Evolutionary conservation across 2,329 filamentous ascomycete species (phyloP).

Genomic region (Pseudocercospora musae): DNA sequence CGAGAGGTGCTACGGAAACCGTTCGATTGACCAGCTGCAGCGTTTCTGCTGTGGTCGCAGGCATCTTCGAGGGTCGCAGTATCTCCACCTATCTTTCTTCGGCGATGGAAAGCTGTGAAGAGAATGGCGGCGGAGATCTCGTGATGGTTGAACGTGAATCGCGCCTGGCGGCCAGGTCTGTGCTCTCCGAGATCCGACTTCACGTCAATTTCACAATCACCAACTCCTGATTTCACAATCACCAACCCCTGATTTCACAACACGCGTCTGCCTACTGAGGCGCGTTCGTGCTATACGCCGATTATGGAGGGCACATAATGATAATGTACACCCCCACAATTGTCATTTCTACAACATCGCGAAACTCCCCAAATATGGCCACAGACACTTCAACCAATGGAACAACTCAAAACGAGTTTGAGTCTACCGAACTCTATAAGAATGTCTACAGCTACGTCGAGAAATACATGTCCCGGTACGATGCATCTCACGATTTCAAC

Average conservation of each 20-base stretch:
- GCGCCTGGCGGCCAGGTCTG: too few relatives aligned
- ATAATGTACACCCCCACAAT: not conserved
- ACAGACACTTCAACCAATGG: not conserved
- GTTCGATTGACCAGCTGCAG: slow-evolving; percentile 90
- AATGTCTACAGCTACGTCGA: slow-evolving; percentile 58
- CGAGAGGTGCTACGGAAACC: slow-evolving; percentile 94
- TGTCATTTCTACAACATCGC: not conserved
- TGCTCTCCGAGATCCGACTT: slow-evolving; percentile 1
- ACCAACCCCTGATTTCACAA: not conserved
- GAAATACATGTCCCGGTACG: slow-evolving; percentile 72
- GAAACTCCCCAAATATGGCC: not conserved
- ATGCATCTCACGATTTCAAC: slow-evolving; percentile 82
- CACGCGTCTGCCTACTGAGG: not conserved
- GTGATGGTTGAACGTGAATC: too few relatives aligned
- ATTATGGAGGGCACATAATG: not conserved
- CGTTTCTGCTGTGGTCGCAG: slow-evolving; percentile 93
- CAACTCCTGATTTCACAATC: not conserved
- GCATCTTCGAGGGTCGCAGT: slow-evolving; percentile 60
- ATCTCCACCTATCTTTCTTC: not conserved
- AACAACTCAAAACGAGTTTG: slow-evolving; percentile 23
- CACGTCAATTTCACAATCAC: not conserved
- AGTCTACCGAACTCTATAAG: slow-evolving; percentile 30
- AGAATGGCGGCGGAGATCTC: not conserved
- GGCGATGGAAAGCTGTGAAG: not conserved
- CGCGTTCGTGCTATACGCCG: not conserved